phyloP scores from a whole-genome alignment of 73 alveolate genomes.

The Stentor roeselii region DNA sequence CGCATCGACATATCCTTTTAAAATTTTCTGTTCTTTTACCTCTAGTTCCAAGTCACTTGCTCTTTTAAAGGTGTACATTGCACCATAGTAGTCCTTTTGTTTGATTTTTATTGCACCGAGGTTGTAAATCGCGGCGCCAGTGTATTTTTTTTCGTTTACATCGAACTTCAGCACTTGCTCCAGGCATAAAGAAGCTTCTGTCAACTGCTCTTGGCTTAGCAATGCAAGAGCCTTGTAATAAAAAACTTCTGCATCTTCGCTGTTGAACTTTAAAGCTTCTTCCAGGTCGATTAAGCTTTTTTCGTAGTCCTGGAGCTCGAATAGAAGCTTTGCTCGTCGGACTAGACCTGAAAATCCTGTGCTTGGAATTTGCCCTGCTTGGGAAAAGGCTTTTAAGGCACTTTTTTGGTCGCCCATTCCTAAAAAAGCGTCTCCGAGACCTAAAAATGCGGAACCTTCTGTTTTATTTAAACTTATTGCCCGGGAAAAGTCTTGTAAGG shows the following conservation, averaged over 20 bases:
- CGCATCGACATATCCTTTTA: slow-evolving; percentile 52
- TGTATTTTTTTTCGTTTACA: slow-evolving; percentile 40
- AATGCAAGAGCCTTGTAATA: slow-evolving; percentile 44
- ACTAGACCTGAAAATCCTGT: slow-evolving; percentile 39
- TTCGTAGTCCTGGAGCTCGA: slow-evolving; percentile 36
- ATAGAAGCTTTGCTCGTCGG: slow-evolving; percentile 35
- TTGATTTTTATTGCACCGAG: slow-evolving; percentile 45
- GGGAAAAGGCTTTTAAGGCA: slow-evolving; percentile 38
- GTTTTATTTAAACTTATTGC: slow-evolving; percentile 46
- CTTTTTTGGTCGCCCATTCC: slow-evolving; percentile 34
- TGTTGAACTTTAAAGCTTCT: slow-evolving; percentile 31
- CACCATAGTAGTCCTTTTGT: slow-evolving; percentile 52
- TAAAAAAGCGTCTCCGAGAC: slow-evolving; percentile 47
- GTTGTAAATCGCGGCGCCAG: slow-evolving; percentile 43
- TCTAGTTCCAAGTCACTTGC: slow-evolving; percentile 43
- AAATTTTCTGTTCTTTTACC: slow-evolving; percentile 34
- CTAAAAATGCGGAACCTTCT: slow-evolving; percentile 54
- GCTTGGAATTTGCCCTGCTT: slow-evolving; percentile 41
- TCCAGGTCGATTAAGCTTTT: slow-evolving; percentile 38
- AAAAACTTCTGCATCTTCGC: slow-evolving; percentile 49
- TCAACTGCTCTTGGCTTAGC: slow-evolving; percentile 30
- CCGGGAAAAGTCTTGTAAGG: slow-evolving; percentile 39
- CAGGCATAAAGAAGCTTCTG: slow-evolving; percentile 47
- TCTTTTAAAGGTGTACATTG: slow-evolving; percentile 53
- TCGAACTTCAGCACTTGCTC: slow-evolving; percentile 50